A percentile compares a stretch with the other conserved stretches of the same genome.
phyloP scores from a whole-genome alignment of 257 asterid species.

The Cordia subcordata region DNA sequence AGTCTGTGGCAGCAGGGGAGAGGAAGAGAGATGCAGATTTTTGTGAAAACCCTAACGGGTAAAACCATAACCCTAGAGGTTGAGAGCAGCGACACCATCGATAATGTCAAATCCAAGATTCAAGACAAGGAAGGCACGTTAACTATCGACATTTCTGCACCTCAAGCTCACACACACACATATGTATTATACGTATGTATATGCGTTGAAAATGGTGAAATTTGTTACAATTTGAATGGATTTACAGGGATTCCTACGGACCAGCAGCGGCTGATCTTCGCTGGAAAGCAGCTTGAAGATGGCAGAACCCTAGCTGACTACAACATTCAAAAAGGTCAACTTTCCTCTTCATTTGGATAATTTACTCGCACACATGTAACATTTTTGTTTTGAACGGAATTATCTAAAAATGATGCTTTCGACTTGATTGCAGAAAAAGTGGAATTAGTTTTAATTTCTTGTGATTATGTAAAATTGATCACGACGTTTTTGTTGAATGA shows the following conservation, averaged over 20 bases:
- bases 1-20: not conserved
- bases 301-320: slow-evolving; percentile 7
- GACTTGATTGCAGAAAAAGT: not conserved
- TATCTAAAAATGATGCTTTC: not conserved
- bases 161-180: no score
- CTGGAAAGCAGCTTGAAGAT: slow-evolving; percentile 5
- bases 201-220: not conserved
- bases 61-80: slow-evolving; percentile 7
- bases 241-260: slow-evolving; percentile 2
- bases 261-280: slow-evolving; percentile 4
- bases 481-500: not conserved
- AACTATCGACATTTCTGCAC: not conserved
- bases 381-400: not conserved
- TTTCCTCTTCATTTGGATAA: not conserved
- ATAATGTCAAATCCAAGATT: slow-evolving; percentile 5
- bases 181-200: not conserved
- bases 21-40: slow-evolving; percentile 4
- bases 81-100: slow-evolving; percentile 8
- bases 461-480: no score
- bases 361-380: no score
- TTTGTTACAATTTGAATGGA: not conserved
- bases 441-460: not conserved
- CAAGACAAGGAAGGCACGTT: slow-evolving; percentile 2
- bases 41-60: slow-evolving; percentile 7
- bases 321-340: slow-evolving; percentile 1